These are phyloP conservation scores for Clarireedia homoeocarpa DNA, from an alignment of 2,329 filamentous ascomycete genomes.

Conservation along the genomic window DNA sequence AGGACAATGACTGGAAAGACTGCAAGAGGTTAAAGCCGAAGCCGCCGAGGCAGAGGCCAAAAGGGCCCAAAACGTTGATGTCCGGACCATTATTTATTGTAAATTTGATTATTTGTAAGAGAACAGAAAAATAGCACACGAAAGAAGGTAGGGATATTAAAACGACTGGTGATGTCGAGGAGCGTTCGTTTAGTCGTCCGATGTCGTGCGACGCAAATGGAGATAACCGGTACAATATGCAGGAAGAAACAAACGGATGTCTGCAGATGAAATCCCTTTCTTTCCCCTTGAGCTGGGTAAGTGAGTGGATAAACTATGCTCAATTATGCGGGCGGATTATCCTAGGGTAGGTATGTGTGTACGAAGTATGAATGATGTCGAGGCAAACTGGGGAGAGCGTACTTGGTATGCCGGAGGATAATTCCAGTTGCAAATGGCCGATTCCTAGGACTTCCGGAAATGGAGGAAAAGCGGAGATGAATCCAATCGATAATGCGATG, in stretches of 20 bases:
- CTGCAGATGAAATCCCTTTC: background rate
- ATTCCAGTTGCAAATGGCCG: too few relatives aligned
- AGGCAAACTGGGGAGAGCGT: too few relatives aligned
- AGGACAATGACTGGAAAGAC: constrained; percentile 55
- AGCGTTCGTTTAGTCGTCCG: too few relatives aligned
- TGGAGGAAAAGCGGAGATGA: too few relatives aligned
- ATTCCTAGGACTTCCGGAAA: too few relatives aligned
- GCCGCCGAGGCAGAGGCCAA: constrained; percentile 22
- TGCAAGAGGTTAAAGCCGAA: constrained; percentile 32
- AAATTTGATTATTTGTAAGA: background rate
- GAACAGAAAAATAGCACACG: background rate
- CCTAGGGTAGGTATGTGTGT: too few relatives aligned
- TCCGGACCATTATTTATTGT: constrained; percentile 26
- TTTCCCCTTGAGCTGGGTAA: too few relatives aligned
- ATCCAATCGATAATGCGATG: too few relatives aligned
- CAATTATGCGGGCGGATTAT: too few relatives aligned
- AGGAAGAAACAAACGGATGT: background rate
- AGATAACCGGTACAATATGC: background rate
- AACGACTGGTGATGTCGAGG: constrained; percentile 7
- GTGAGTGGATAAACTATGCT: too few relatives aligned
- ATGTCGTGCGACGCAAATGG: background rate
- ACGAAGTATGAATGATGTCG: too few relatives aligned
- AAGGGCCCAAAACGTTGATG: constrained; percentile 18
- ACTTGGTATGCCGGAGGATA: too few relatives aligned
- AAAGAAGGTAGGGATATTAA: background rate